These are phyloP conservation scores for Boletus subluridellus DNA, from an alignment of 1,284 basidiomycete genomes.

Conservation along the genomic window DNA sequence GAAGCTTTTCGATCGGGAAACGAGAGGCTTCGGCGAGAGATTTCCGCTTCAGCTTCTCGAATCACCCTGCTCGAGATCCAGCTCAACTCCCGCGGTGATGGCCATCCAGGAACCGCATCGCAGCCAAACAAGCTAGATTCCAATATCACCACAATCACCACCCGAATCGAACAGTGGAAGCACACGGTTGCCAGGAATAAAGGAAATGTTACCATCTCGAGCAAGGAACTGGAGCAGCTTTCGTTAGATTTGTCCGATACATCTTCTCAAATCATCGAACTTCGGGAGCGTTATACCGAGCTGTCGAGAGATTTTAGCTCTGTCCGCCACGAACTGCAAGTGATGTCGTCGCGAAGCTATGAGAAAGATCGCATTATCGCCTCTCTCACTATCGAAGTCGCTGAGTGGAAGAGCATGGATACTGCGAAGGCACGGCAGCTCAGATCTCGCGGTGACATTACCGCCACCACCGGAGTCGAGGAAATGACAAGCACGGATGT, in stretches of 20 bases:
- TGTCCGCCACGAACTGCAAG: background rate
- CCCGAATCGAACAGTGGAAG: conserved; percentile 8
- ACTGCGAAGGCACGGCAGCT: background rate
- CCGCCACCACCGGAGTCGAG: too few species aligned
- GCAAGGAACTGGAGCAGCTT: conserved; percentile 12
- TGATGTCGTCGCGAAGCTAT: background rate
- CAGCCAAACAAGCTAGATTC: background rate
- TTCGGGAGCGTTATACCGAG: background rate
- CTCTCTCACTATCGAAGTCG: background rate
- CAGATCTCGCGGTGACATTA: too few species aligned
- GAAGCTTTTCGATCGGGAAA: conserved; percentile 3
- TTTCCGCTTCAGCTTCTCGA: background rate
- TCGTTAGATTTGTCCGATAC: background rate
- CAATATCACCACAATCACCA: background rate
- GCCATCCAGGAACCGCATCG: background rate
- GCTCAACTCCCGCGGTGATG: background rate
- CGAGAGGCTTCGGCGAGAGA: background rate
- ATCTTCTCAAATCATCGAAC: background rate
- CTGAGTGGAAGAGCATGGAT: background rate
- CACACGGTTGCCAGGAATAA: background rate
- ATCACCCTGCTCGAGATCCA: conserved; percentile 5
- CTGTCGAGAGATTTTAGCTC: background rate
- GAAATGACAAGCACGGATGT: too few species aligned
- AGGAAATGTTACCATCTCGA: conserved; percentile 5
- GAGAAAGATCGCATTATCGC: conserved; percentile 3